A percentile compares a stretch with the other conserved stretches of the same genome.
These are phyloP conservation scores for Aspergillus carbonarius DNA, from an alignment of 2,329 filamentous ascomycete species.

Conservation along the genomic window DNA sequence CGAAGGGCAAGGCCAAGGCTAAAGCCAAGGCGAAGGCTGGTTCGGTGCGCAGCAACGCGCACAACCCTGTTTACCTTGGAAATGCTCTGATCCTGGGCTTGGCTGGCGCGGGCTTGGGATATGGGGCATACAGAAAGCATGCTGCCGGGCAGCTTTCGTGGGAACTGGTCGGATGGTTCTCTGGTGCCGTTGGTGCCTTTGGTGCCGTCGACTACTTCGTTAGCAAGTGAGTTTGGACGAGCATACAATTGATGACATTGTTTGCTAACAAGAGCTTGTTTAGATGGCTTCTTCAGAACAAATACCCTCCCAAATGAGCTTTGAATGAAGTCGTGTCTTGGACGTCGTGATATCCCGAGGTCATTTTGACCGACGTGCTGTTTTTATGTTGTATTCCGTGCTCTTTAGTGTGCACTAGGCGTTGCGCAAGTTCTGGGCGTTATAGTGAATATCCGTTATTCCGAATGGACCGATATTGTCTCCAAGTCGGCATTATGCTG, in stretches of 20 bases:
- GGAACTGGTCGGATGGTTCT: conserved; percentile 44
- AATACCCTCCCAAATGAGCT: conserved; percentile 49
- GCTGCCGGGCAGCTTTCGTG: conserved; percentile 46
- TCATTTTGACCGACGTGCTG: neutral
- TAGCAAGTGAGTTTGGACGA: conserved; percentile 46
- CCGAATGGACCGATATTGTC: neutral
- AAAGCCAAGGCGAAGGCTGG: conserved; percentile 35
- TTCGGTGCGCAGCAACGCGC: conserved; percentile 36
- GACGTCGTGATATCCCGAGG: neutral
- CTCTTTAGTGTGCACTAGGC: neutral
- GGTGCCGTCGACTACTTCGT: conserved; percentile 49
- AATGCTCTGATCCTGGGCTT: conserved; percentile 47
- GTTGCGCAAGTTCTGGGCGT: neutral
- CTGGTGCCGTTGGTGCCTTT: conserved; percentile 46
- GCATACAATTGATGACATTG: neutral
- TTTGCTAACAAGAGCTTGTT: conserved; percentile 12
- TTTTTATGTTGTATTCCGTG: neutral
- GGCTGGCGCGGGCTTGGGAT: conserved; percentile 44
- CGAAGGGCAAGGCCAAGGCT: conserved; percentile 35
- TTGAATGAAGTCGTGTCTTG: neutral
- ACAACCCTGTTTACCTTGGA: conserved; percentile 49
- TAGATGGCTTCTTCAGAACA: conserved; percentile 53
- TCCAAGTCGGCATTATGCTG: neutral
- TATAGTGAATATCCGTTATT: neutral
- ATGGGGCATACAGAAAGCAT: conserved; percentile 50